Conservation (phyloP, 257 asterid species). For the Nemophila menziesii region DNA sequence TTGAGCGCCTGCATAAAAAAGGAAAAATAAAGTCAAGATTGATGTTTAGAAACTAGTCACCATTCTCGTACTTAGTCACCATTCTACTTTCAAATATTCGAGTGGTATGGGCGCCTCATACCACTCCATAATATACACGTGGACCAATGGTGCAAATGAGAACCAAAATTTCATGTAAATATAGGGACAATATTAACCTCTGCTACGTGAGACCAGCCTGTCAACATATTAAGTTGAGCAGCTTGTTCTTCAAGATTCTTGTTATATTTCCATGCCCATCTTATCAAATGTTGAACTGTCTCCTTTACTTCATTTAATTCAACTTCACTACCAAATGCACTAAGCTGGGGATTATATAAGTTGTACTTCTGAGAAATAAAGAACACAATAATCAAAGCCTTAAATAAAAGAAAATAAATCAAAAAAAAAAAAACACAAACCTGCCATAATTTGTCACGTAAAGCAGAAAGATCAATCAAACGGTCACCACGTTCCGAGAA, state of each 20-base stretch:
- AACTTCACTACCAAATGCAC: slow-evolving; percentile 49
- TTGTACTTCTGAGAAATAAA: slow-evolving; percentile 44
- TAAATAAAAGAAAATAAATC: slow-evolving; percentile 1
- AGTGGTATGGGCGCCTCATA: too few relatives aligned
- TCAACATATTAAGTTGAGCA: slow-evolving; percentile 91
- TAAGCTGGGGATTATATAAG: slow-evolving; percentile 48
- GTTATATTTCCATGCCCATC: slow-evolving; percentile 96
- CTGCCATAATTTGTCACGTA: slow-evolving; percentile 92
- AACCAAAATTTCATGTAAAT: too few relatives aligned
- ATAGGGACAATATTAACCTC: slow-evolving; percentile 66
- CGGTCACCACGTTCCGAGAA: slow-evolving; percentile 95
- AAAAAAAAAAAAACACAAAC: slow-evolving; percentile 25
- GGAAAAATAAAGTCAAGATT: too few relatives aligned
- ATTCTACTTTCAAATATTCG: too few relatives aligned
- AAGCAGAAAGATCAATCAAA: slow-evolving; percentile 64
- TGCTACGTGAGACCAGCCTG: slow-evolving; percentile 93
- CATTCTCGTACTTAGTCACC: too few relatives aligned
- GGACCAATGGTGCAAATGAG: too few relatives aligned
- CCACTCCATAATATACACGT: too few relatives aligned
- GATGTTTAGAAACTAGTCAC: too few relatives aligned
- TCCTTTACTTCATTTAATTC: slow-evolving; percentile 81
- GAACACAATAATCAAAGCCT: slow-evolving; percentile 2
- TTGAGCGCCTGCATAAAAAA: too few relatives aligned
- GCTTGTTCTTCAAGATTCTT: slow-evolving; percentile 97
- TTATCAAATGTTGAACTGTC: slow-evolving; percentile 57